Base-by-base conservation (phyloP, 1,284 basidiomycete genomes). In the Peniophora sp. region DNA sequence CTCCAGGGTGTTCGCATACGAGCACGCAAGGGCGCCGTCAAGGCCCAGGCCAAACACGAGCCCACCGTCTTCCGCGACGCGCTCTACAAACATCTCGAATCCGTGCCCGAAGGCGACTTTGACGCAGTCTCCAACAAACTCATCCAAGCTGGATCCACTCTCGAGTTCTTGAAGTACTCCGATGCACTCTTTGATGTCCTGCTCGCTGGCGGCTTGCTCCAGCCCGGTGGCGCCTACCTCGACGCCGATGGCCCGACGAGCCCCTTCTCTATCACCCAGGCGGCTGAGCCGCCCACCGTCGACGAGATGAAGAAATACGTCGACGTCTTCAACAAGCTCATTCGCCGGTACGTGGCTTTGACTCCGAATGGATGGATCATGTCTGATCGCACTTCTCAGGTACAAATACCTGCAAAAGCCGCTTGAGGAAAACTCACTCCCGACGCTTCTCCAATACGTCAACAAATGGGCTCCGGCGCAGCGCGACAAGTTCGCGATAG, bases 391-490 rank as follows among this genome's bases (percentile, higher is more conserved):
- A 39, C 55, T 27, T 39, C 43, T 11, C 60, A 93, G 91, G 70
- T 98, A 97, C 79, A 97, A 97, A 69, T 98, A 97, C 76, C 88
- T 98, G 59, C 95, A 97, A 72, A 92, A 88, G 68, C 92, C 94
- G 42, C 83, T 98, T 47, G 95, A 97, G 70, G 87, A 87, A 65
- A 81, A 76, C 41, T 81, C 91, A 52, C 76, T 98, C 27, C 89
- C 91, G 2, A 81, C 79, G 48, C 77, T 98, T 49, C 72, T 98
- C 55, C 92, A 96, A 65, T 97, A 97, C 65, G 81, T 90, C 62
- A 83, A 91, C 64, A 84, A 88, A 60, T 95, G 92, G 92, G 69
- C 82, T 3, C 65, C 77, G 14, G 74, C 70, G 20, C 83, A 89
- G 70, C 81, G 85, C 56, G 84, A 91, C 62, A 95, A 94, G 72